These are phyloP conservation scores for Tanacetum coccineum DNA, from an alignment of 129 eudicot species.

Conservation along the genomic window DNA sequence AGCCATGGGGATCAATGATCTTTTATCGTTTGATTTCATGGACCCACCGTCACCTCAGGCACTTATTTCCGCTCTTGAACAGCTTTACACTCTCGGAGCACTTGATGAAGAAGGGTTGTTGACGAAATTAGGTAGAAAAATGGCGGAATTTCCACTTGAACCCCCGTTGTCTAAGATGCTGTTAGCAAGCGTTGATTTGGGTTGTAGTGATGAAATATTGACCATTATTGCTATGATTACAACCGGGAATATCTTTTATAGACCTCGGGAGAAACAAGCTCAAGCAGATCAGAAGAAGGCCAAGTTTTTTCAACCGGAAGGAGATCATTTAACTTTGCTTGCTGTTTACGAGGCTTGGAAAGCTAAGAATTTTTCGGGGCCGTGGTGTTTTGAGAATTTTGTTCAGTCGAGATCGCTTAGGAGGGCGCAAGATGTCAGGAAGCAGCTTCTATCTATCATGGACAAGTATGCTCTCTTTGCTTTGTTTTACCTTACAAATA, in stretches of 20 bases:
- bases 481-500: not conserved
- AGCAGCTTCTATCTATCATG: conserved; percentile 83
- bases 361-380: conserved; percentile 75
- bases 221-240: conserved; percentile 91
- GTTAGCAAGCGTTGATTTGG: conserved; percentile 89
- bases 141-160: conserved; percentile 88
- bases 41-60: conserved; percentile 89
- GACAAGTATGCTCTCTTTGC: conserved; percentile 60
- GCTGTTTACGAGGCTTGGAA: conserved; percentile 98
- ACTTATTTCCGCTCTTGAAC: conserved; percentile 80
- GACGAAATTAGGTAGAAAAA: conserved; percentile 75
- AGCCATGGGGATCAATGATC: conserved; percentile 90
- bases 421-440: conserved; percentile 92
- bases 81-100: conserved; percentile 81
- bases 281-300: conserved; percentile 87
- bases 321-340: conserved; percentile 80
- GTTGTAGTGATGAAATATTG: conserved; percentile 90
- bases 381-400: conserved; percentile 89
- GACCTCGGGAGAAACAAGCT: conserved; percentile 94
- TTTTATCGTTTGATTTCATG: conserved; percentile 77
- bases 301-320: conserved; percentile 86
- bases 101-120: conserved; percentile 82
- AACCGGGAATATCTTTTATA: conserved; percentile 78
- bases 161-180: conserved; percentile 90
- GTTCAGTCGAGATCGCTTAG: conserved; percentile 72